A percentile compares a stretch with the other conserved stretches of the same genome.
Evolutionary conservation across 768 basidiomycete species (phyloP).

Genomic region (Candolleomyces eurysporus): DNA sequence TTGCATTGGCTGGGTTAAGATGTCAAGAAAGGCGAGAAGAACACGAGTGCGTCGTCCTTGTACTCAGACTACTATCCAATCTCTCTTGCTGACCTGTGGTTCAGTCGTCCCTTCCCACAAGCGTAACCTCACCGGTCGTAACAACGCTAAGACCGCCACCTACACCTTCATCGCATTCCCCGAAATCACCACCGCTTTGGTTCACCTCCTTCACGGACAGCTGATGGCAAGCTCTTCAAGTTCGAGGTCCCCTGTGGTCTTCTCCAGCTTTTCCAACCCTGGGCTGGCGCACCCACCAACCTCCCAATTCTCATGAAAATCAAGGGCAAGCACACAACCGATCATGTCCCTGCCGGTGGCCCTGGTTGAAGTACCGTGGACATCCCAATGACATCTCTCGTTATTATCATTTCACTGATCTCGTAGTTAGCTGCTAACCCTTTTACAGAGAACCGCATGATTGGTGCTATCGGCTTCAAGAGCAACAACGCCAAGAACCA

Average conservation of each 20-base stretch:
- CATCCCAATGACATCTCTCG: constrained; percentile 98
- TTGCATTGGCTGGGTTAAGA: constrained; percentile 61
- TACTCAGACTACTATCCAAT: too few relatives aligned
- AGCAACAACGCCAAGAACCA: constrained; percentile 95
- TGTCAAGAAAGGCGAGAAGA: too few relatives aligned
- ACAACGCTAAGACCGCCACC: constrained; percentile 97
- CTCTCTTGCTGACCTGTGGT: not conserved
- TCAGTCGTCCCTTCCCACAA: constrained; percentile 99
- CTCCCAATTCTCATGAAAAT: constrained; percentile 98
- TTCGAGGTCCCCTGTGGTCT: constrained; percentile 90
- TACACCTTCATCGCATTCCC: constrained; percentile 95
- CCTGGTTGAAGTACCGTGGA: constrained; percentile 99
- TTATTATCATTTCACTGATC: constrained; percentile 10
- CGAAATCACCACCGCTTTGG: constrained; percentile 94
- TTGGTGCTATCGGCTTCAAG: constrained; percentile 95
- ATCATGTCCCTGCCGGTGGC: constrained; percentile 96
- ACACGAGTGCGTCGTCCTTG: too few relatives aligned
- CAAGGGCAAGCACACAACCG: constrained; percentile 98
- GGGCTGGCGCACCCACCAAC: constrained; percentile 87
- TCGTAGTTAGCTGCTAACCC: constrained; percentile 4
- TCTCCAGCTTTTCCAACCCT: constrained; percentile 88
- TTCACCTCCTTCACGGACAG: constrained; percentile 95
- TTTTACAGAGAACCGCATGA: constrained; percentile 85
- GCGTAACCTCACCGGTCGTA: constrained; percentile 99
- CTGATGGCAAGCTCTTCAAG: constrained; percentile 96